Evolutionary conservation across 441 rosid species (phyloP).

Genomic region (Hura crepitans): DNA sequence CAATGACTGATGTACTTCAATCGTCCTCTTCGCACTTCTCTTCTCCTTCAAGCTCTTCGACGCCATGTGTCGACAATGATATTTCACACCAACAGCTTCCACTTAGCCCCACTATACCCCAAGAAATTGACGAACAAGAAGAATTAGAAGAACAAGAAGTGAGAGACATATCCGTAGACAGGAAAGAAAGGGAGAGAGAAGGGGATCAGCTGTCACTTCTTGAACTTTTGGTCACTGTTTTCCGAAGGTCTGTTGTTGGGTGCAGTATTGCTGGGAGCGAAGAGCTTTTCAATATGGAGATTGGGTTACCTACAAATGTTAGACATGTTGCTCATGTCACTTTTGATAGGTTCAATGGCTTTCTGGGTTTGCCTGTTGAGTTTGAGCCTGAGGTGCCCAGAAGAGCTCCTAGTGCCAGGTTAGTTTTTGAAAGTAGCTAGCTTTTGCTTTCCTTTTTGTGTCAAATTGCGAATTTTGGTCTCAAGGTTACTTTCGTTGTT

Average conservation of each 20-base stretch:
- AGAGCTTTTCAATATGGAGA: slow-evolving; percentile 66
- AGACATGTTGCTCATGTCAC: slow-evolving; percentile 80
- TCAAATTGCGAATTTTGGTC: neutral
- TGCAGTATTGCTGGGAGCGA: slow-evolving; percentile 45
- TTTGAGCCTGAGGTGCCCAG: slow-evolving; percentile 83
- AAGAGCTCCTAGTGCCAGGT: slow-evolving; percentile 86
- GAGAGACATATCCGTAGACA: slow-evolving; percentile 25
- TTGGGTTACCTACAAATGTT: slow-evolving; percentile 68
- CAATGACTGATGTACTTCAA: slow-evolving; percentile 80
- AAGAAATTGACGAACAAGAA: slow-evolving; percentile 31
- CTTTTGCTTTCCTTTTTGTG: neutral
- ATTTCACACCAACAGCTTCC: slow-evolving; percentile 30
- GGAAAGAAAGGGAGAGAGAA: slow-evolving; percentile 46
- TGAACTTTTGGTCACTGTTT: slow-evolving; percentile 56
- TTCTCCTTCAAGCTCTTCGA: slow-evolving; percentile 83
- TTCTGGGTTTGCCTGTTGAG: slow-evolving; percentile 76
- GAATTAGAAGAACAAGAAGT: slow-evolving; percentile 30
- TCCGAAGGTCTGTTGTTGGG: slow-evolving; percentile 69
- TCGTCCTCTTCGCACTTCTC: slow-evolving; percentile 74
- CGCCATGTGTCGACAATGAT: slow-evolving; percentile 54
- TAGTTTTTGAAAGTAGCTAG: neutral
- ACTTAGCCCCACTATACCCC: slow-evolving; percentile 38
- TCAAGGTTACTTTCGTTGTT: neutral
- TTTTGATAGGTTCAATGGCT: slow-evolving; percentile 82
- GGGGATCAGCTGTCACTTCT: slow-evolving; percentile 59